Evolutionary conservation across 2,329 filamentous ascomycete genomes (phyloP), one percentile per base, ranked within the genome.

Genomic region (Ophidiomyces ophidiicola): DNA sequence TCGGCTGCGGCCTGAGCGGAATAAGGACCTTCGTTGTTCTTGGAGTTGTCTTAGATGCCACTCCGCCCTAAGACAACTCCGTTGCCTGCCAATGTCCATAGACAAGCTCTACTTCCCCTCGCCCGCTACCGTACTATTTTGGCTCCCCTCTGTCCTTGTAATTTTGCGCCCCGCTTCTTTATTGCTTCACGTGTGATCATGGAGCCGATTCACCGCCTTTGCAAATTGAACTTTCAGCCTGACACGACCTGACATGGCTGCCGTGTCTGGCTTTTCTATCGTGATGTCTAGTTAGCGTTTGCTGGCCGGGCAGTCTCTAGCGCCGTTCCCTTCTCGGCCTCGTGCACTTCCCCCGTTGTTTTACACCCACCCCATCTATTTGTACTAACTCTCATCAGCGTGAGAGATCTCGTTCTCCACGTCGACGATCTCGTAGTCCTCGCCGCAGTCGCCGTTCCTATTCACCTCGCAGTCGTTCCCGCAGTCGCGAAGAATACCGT

Each of bases 341-440:
- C n/a, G 6, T 26, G 11, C 18, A 32, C 32, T 32, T 17, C 26
- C 19, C 8, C 14, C 24, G 24, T 7, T n/a, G 7, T 26, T 26
- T 26, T 26, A n/a, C n/a, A n/a, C 7, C 24, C 24, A 7, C n/a
- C n/a, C 24, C n/a, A n/a, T 26, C 24, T 7, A 50, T 31, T 48
- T 50, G 49, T 61, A 58, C 60, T 60, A 53, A 64, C 51, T 51
- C 49, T 44, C 50, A 54, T 39, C 70, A 88, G 82, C 82, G 83
- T 63, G 84, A 92, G 76, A 82, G 74, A 54, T 76, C 74, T 53
- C 73, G 74, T 60, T 76, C 72, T 42, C 71, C 72, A 50, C 69
- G 72, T 61, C 71, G 70, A 57, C 70, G 85, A 64, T 92, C 86
- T 56, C 81, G 85, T 66, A 92, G 84, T 68, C 83, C 81, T 53